Conservation (phyloP, 495 filamentous ascomycete genomes). For the Aspergillus hancockii region DNA sequence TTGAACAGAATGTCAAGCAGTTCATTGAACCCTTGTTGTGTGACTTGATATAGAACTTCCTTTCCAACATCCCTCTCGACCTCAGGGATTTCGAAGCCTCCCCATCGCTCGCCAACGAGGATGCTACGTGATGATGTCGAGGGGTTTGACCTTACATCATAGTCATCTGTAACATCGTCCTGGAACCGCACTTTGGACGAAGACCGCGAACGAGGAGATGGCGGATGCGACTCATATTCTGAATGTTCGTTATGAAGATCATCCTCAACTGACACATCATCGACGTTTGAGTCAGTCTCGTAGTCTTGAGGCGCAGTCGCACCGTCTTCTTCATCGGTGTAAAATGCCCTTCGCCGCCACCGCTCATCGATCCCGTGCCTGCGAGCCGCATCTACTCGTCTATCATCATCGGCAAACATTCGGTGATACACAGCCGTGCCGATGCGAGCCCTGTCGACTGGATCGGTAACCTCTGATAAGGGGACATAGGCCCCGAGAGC, state of each 20-base stretch:
- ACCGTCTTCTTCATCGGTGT: conserved; percentile 80
- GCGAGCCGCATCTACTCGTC: conserved; percentile 41
- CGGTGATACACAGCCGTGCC: conserved; percentile 40
- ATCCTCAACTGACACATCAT: conserved; percentile 35
- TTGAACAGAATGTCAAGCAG: conserved; percentile 84
- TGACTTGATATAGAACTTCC: conserved; percentile 87
- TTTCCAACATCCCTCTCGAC: conserved; percentile 80
- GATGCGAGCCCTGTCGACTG: conserved; percentile 42
- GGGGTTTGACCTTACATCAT: conserved; percentile 72
- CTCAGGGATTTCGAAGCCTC: conserved; percentile 77
- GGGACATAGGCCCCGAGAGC: conserved; percentile 40
- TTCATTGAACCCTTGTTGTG: conserved; percentile 89
- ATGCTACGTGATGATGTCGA: conserved; percentile 79
- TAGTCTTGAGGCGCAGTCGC: conserved; percentile 63
- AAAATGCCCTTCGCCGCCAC: conserved; percentile 73
- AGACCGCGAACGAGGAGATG: conserved; percentile 71
- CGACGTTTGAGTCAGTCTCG: conserved; percentile 62
- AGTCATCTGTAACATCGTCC: conserved; percentile 67
- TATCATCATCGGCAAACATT: conserved; percentile 43
- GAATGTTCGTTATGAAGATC: conserved; percentile 35
- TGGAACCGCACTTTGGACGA: conserved; percentile 84
- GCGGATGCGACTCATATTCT: conserved; percentile 46
- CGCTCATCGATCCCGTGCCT: conserved; percentile 64
- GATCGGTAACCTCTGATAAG: conserved; percentile 42
- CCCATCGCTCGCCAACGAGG: conserved; percentile 75